Conservation (phyloP, 208 protist genomes). For the Trypanosoma mega region DNA sequence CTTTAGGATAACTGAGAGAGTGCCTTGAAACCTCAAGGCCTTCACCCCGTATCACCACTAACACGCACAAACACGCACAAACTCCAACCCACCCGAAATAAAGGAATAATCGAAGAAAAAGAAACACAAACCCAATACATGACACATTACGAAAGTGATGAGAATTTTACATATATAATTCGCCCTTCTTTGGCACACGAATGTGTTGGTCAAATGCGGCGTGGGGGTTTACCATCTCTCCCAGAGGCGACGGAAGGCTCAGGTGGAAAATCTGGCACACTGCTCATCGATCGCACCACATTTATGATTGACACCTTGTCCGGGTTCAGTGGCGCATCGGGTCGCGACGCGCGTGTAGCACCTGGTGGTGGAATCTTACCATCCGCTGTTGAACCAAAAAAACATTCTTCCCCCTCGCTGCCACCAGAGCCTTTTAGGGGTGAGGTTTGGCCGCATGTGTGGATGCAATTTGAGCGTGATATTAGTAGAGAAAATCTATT, state of each 20-base stretch:
- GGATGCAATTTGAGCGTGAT: constrained; percentile 30
- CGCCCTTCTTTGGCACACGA: constrained; percentile 2
- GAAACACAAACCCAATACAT: too few relatives aligned
- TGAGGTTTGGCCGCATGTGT: constrained; percentile 19
- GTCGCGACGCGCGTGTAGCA: neutral
- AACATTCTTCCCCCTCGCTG: neutral
- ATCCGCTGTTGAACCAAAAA: neutral
- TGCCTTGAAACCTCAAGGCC: neutral
- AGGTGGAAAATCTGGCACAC: constrained; percentile 15
- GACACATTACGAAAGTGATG: neutral
- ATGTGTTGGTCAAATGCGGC: constrained; percentile 8
- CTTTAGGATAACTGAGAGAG: neutral
- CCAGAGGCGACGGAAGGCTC: constrained; percentile 4
- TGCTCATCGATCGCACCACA: constrained; percentile 11
- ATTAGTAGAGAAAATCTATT: constrained; percentile 19
- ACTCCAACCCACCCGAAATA: too few relatives aligned
- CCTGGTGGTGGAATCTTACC: constrained; percentile 4
- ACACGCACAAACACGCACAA: too few relatives aligned
- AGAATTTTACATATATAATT: constrained; percentile 23
- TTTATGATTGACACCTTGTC: constrained; percentile 18
- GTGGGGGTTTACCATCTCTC: constrained; percentile 17
- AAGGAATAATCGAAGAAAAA: too few relatives aligned
- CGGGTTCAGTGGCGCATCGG: neutral
- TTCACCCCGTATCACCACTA: neutral
- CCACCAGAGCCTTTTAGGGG: constrained; percentile 7